phyloP scores from a whole-genome alignment of 2,329 filamentous ascomycete species.

The Neofusicoccum kwambonambiense region DNA sequence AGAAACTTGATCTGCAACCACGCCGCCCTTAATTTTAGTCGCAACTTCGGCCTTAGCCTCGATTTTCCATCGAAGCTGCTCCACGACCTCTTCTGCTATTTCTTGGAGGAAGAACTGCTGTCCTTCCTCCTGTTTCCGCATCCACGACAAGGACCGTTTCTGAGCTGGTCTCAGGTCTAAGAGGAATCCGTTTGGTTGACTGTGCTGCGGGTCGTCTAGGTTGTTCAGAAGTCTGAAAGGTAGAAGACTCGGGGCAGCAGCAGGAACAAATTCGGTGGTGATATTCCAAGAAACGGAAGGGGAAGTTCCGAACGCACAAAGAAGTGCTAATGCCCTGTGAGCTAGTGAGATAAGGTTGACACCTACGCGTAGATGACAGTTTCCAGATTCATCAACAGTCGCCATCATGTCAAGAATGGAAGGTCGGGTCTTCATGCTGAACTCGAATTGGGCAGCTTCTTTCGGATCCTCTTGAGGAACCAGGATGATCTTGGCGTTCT shows the following conservation, averaged over 20 bases:
- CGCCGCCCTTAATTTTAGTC: conserved; percentile 54
- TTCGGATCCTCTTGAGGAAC: conserved; percentile 37
- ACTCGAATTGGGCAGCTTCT: conserved; percentile 52
- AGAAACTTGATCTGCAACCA: conserved; percentile 63
- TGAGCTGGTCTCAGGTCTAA: conserved; percentile 46
- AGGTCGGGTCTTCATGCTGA: conserved; percentile 49
- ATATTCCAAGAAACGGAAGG: conserved; percentile 46
- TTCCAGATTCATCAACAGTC: background rate
- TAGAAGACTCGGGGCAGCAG: conserved; percentile 31
- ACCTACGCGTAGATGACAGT: conserved; percentile 41
- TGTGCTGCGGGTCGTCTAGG: conserved; percentile 28
- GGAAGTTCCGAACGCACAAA: background rate
- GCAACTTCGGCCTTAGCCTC: conserved; percentile 52
- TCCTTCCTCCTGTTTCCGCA: conserved; percentile 53
- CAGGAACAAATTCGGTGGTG: conserved; percentile 41
- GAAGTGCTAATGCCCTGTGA: conserved; percentile 41
- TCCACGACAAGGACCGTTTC: conserved; percentile 58
- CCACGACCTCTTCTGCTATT: conserved; percentile 52
- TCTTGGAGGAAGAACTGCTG: conserved; percentile 52
- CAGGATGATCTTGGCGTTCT: background rate
- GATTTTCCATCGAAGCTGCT: conserved; percentile 53
- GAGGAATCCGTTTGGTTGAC: conserved; percentile 15
- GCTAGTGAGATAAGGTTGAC: conserved; percentile 43
- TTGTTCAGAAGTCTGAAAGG: conserved; percentile 48
- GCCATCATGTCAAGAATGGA: conserved; percentile 25